Conservation (phyloP, 2,329 filamentous ascomycete genomes). For the Annulohypoxylon truncatum region DNA sequence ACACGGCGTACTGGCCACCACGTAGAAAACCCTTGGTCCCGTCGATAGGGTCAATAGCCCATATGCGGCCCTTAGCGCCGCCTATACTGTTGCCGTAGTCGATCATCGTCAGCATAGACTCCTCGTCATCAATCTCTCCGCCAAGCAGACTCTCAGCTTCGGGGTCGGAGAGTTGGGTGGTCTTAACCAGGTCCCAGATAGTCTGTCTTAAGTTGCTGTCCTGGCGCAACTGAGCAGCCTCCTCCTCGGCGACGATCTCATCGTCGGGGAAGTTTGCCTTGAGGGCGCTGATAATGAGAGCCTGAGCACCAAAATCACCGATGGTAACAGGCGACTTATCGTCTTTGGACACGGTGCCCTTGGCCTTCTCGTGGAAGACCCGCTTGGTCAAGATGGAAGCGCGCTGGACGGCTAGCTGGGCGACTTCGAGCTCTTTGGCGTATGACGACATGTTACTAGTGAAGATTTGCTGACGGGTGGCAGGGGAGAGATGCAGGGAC, state of each 20-base stretch:
- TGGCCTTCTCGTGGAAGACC: slow-evolving; percentile 88
- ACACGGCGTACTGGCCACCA: slow-evolving; percentile 97
- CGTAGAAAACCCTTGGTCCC: slow-evolving; percentile 97
- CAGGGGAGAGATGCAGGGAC: slow-evolving; percentile 42
- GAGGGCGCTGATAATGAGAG: slow-evolving; percentile 92
- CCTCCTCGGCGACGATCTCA: slow-evolving; percentile 94
- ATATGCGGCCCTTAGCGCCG: slow-evolving; percentile 81
- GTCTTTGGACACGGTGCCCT: slow-evolving; percentile 93
- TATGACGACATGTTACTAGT: slow-evolving; percentile 60
- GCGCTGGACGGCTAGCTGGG: slow-evolving; percentile 80
- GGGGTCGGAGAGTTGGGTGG: slow-evolving; percentile 74
- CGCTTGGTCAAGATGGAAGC: slow-evolving; percentile 79
- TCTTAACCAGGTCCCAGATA: slow-evolving; percentile 86
- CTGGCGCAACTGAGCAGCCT: slow-evolving; percentile 81
- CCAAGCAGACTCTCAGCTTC: slow-evolving; percentile 75
- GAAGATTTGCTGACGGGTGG: slow-evolving; percentile 14
- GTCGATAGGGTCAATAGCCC: slow-evolving; percentile 97
- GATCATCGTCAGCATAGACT: slow-evolving; percentile 74
- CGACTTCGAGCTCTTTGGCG: slow-evolving; percentile 76
- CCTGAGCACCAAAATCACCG: slow-evolving; percentile 97
- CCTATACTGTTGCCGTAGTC: slow-evolving; percentile 77
- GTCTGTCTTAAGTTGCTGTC: slow-evolving; percentile 76
- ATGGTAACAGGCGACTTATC: slow-evolving; percentile 98
- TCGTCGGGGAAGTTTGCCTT: slow-evolving; percentile 90
- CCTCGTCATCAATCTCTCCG: slow-evolving; percentile 72